Evolutionary conservation across 2,329 filamentous ascomycete genomes (phyloP).

Genomic region (Davidsoniella eucalypti): DNA sequence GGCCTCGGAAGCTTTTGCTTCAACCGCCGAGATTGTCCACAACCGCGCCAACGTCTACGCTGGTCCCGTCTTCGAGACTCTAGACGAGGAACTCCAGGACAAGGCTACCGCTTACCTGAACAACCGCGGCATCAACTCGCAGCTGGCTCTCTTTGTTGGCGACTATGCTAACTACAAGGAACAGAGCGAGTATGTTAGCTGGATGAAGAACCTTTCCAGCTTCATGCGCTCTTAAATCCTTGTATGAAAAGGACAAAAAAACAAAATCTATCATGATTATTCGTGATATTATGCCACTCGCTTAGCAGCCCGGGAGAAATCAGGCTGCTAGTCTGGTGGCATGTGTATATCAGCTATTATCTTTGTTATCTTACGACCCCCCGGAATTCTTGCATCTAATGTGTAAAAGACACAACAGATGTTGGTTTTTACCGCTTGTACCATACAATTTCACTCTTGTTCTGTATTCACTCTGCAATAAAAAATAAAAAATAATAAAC

Average conservation of each 20-base stretch:
- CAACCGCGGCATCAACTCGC: conserved; percentile 78
- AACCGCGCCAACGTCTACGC: conserved; percentile 65
- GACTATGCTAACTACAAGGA: conserved; percentile 98
- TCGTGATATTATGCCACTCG: background rate
- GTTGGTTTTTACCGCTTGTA: too few relatives aligned
- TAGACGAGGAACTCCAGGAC: conserved; percentile 89
- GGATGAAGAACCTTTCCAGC: conserved; percentile 73
- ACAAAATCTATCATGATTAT: background rate
- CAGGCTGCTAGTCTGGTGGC: too few relatives aligned
- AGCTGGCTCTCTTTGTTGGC: conserved; percentile 76
- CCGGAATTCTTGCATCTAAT: too few relatives aligned
- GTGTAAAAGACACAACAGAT: too few relatives aligned
- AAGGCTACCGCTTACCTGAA: conserved; percentile 87
- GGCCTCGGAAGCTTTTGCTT: conserved; percentile 57
- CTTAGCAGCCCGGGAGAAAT: too few relatives aligned
- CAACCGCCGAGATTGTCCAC: conserved; percentile 62
- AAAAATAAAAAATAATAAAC: too few relatives aligned
- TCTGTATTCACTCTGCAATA: too few relatives aligned
- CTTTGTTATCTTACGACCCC: too few relatives aligned
- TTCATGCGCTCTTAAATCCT: conserved; percentile 50
- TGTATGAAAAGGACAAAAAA: conserved; percentile 21
- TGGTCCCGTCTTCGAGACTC: conserved; percentile 80
- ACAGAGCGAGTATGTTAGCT: conserved; percentile 87
- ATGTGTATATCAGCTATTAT: too few relatives aligned
- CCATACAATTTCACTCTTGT: too few relatives aligned